phyloP scores from a whole-genome alignment of 352 stramenopile genomes.

The Blastocystis hominis region DNA sequence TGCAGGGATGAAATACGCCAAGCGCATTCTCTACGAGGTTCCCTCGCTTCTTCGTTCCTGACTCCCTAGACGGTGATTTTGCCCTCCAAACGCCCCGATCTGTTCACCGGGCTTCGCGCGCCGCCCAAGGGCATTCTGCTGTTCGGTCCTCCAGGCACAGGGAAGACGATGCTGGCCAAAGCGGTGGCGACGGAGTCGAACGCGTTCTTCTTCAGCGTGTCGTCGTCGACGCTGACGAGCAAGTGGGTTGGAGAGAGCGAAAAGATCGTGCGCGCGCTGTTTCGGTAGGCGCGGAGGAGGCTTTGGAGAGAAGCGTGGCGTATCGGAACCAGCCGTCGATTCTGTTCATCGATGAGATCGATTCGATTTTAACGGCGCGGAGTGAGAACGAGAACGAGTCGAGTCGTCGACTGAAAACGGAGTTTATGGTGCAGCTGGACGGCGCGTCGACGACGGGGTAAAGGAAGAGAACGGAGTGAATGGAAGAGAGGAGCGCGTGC shows the following conservation, averaged over 20 bases:
- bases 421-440: constrained; percentile 79
- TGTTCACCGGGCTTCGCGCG: constrained; percentile 80
- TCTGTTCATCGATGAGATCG: constrained; percentile 80
- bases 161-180: constrained; percentile 70
- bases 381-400: constrained; percentile 70
- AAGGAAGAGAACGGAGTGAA: not conserved
- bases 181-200: constrained; percentile 57
- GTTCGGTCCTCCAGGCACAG: constrained; percentile 75
- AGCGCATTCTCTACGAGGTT: constrained; percentile 75
- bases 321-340: constrained; percentile 65
- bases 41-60: constrained; percentile 68
- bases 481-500: constrained; percentile 66
- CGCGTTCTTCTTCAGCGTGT: constrained; percentile 67
- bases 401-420: constrained; percentile 76
- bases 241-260: constrained; percentile 80
- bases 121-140: constrained; percentile 76
- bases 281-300: constrained; percentile 71
- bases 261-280: constrained; percentile 75
- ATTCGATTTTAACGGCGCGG: constrained; percentile 69
- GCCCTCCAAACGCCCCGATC: constrained; percentile 82
- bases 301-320: constrained; percentile 59
- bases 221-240: constrained; percentile 74
- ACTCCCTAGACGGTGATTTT: constrained; percentile 78
- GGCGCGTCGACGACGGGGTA: constrained; percentile 68
- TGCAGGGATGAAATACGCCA: constrained; percentile 71